These are phyloP conservation scores for Oemleria cerasiformis DNA, from an alignment of 306 rosid species.

Conservation along the genomic window DNA sequence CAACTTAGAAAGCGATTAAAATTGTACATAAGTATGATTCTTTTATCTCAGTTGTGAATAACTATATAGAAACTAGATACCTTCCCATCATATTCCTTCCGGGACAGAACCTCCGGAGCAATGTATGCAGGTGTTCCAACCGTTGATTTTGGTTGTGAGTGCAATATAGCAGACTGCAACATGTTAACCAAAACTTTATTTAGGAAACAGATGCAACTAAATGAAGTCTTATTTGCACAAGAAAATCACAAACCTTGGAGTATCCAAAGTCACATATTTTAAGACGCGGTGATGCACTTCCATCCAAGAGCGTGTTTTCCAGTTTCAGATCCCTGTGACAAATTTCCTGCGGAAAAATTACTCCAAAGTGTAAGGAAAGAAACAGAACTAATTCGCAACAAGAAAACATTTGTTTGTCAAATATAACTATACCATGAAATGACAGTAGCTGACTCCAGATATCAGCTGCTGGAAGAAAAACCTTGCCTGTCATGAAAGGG, in stretches of 20 bases:
- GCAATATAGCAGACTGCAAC: constrained; percentile 72
- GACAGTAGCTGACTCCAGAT: constrained; percentile 95
- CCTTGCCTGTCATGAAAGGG: constrained; percentile 62
- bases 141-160: constrained; percentile 83
- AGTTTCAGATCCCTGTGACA: constrained; percentile 94
- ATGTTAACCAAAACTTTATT: neutral
- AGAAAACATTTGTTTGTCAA: constrained; percentile 3
- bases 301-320: constrained; percentile 89
- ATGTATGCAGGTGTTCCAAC: constrained; percentile 97
- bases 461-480: constrained; percentile 96
- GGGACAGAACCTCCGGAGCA: constrained; percentile 82
- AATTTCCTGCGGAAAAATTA: constrained; percentile 55
- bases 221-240: constrained; percentile 1
- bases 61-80: constrained; percentile 33
- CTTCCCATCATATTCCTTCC: constrained; percentile 90
- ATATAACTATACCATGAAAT: constrained; percentile 58
- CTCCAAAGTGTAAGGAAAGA: constrained; percentile 6
- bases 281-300: constrained; percentile 74
- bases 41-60: neutral
- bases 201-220: neutral
- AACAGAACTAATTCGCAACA: neutral
- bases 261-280: constrained; percentile 94
- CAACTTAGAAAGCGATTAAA: constrained; percentile 21
- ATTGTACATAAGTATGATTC: neutral
- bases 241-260: constrained; percentile 65